Evolutionary conservation across 1,284 basidiomycete genomes (phyloP), one percentile per base, ranked within the genome.

Genomic region (Sphagnurus paluster): DNA sequence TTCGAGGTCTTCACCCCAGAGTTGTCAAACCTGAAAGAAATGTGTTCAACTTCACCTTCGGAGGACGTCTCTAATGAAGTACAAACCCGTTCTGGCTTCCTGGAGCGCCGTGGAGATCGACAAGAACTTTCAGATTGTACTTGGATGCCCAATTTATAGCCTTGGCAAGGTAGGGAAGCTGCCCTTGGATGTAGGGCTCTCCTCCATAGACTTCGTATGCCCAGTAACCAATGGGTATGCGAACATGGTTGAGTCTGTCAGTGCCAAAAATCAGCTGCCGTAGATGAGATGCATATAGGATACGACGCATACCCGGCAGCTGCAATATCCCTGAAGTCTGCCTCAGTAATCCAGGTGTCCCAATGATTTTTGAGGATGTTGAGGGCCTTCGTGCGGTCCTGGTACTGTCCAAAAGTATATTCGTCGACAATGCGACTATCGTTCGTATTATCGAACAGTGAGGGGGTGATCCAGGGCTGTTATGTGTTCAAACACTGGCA

Each of bases 181-280:
- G 88, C 14, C 92, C 90, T 70, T 85, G 81, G 53, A 93, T 80
- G 68, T 82, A 97, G 0, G 92, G 93, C 59, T 96, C 92, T 7
- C 86, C 91, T 3, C 70, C 70, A 13, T 78, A 77, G 17, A 90
- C 81, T 43, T 94, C 89, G 56, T 90, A 93, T 1, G 93, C 93
- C 94, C 94, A 97, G 65, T 87, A 93, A 17, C 90, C 90, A 52
- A 97, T 89, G 2, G 93, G 93, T 30, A 97, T 69, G 29, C 93
- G 82, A 50, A 93, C 87, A 63, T 92, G 90, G 63, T 92, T 92
- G 42, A 92, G 69, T 7, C 85, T 88, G 54, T 16, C 33, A 47
- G 16, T 46, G 21, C 23, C 42, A n/a, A n/a, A 28, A 41, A 39
- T 39, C 23, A 39, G 35, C 8, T 28, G 23, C 36, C 42, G 53